A percentile compares a stretch with the other conserved stretches of the same genome.
Evolutionary conservation across 2,329 filamentous ascomycete species (phyloP).

Genomic region (Coniochaeta ligniaria): DNA sequence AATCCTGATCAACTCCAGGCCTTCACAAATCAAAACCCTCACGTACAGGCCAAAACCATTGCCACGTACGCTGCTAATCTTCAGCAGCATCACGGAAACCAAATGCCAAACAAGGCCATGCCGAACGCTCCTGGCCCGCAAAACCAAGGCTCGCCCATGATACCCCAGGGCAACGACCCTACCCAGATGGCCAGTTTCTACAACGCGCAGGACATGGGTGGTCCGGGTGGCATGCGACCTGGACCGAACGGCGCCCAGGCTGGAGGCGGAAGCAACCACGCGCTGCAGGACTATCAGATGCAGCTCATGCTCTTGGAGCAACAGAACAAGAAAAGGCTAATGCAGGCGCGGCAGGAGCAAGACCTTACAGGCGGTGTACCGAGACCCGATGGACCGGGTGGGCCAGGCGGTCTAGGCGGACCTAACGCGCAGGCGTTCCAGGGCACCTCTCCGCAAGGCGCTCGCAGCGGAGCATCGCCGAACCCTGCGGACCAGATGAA

Average conservation of each 20-base stretch:
- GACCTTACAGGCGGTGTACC: conserved; percentile 48
- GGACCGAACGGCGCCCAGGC: conserved; percentile 39
- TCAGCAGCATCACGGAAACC: conserved; percentile 71
- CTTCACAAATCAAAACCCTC: conserved; percentile 46
- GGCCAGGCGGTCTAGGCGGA: conserved; percentile 41
- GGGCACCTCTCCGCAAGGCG: conserved; percentile 63
- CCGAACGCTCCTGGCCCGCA: conserved; percentile 60
- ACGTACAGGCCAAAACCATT: conserved; percentile 73
- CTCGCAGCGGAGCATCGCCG: conserved; percentile 63
- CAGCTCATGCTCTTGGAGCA: conserved; percentile 81
- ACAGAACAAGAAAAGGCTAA: conserved; percentile 78
- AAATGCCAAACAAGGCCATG: conserved; percentile 77
- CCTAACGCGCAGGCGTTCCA: conserved; percentile 59
- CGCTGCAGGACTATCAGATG: conserved; percentile 83
- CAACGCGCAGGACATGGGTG: conserved; percentile 54
- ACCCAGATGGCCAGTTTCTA: conserved; percentile 52
- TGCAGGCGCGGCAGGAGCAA: conserved; percentile 78
- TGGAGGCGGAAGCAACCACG: conserved; percentile 60
- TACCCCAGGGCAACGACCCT: conserved; percentile 63
- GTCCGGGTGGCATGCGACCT: conserved; percentile 51
- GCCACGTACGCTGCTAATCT: conserved; percentile 82
- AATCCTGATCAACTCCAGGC: conserved; percentile 69
- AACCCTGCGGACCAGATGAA: conserved; percentile 76
- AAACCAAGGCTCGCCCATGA: conserved; percentile 73
- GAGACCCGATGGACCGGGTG: conserved; percentile 44